Evolutionary conservation across 2,329 filamentous ascomycete genomes (phyloP), one percentile per base, ranked within the genome.

Genomic region (Phaeosphaeria sp.): DNA sequence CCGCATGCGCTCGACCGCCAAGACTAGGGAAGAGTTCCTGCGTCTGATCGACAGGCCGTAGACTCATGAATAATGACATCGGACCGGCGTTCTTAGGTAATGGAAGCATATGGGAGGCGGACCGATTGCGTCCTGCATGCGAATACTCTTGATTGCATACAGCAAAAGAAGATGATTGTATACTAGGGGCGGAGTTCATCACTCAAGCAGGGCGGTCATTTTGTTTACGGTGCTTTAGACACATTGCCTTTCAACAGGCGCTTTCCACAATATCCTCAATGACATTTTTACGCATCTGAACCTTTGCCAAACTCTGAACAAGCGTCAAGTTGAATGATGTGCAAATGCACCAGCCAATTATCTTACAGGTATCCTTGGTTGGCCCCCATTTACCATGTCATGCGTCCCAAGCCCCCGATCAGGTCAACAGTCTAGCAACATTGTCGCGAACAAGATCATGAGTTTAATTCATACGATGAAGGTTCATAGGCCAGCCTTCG

Each of bases 21-120:
- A 97, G 84, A 97, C 94, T 11, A 85, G 95, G 69, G 96, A 97
- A 75, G 95, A 99, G 79, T 99, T 99, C 73, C 80, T 99, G 74
- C 97, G 89, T 69, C 84, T 99, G 21, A 76, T 79, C 57, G 75
- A 74, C 55, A 64, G 74, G 53, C 66, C 59, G 43, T 74, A 70
- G 49, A 27, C n/a, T 9, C 1, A 30, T 36, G 33, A 33, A 17
- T 50, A 22, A 45, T 46, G 49, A 21, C 25, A 39, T 51, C 22
- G 49, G 51, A 43, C 15, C 48, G 44, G 45, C 24, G 22, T 48
- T 42, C 40, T 21, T 22, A 40, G 42, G 39, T 21, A 48, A 43
- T n/a, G 47, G 21, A 25, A 22, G 21, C 48, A 46, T 42, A 27
- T 22, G 25, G 46, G 20, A 42, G 9, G 20, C 43, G 9, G 42